Percentiles rank a stretch among this genome's conserved stretches.
Evolutionary conservation across 352 stramenopile species (phyloP).

Genomic region (Globisporangium okanoganense): DNA sequence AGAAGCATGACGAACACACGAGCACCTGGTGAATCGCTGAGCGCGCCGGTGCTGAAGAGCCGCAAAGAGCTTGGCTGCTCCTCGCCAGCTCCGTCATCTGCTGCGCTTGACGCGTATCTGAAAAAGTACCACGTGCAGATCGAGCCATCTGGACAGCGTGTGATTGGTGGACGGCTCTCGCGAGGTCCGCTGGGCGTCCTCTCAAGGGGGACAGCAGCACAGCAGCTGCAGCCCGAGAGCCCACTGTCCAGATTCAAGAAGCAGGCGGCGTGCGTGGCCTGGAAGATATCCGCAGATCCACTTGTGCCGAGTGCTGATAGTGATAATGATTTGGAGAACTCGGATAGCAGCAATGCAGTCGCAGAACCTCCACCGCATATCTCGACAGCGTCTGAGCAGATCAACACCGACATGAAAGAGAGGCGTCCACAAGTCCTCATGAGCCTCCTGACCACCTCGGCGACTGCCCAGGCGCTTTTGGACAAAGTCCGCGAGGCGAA

Average conservation of each 20-base stretch:
- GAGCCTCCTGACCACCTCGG: background rate
- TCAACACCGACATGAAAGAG: background rate
- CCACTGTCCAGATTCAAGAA: conserved; percentile 43
- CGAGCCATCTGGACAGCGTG: background rate
- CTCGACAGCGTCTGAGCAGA: background rate
- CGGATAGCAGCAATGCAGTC: background rate
- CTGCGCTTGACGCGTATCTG: conserved; percentile 3
- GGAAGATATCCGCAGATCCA: background rate
- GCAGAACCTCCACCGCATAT: background rate
- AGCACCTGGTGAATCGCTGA: background rate
- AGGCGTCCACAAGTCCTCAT: no score
- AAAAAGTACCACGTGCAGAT: conserved; percentile 1
- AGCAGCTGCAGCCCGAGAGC: conserved; percentile 17
- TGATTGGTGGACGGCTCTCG: background rate
- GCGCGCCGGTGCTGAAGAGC: background rate
- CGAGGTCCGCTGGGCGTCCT: background rate
- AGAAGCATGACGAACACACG: background rate
- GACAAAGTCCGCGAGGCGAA: conserved; percentile 42
- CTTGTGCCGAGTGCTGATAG: background rate
- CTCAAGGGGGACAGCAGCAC: background rate
- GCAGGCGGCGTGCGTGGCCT: conserved; percentile 17
- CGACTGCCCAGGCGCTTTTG: conserved; percentile 23
- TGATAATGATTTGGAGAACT: background rate
- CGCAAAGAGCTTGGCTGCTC: background rate
- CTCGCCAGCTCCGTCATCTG: background rate